Conservation (phyloP, 805 yeast genomes). For the Wickerhamomyces ciferrii region DNA sequence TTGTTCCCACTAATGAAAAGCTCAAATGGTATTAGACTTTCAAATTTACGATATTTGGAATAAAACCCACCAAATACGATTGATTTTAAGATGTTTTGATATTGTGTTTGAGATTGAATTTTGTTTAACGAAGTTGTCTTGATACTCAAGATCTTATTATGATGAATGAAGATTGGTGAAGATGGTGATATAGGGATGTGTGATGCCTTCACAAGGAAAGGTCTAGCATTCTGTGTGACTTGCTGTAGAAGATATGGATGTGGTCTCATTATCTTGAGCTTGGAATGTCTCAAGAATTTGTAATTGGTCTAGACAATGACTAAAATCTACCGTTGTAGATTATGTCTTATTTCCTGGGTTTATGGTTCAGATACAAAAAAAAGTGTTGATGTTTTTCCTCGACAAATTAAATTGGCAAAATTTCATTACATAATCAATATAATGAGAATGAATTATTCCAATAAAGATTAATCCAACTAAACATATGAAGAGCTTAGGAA, state of each 20-base stretch:
- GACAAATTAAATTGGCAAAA: no score
- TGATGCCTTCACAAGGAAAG: not conserved
- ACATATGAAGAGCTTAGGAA: no score
- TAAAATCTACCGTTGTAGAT: no score
- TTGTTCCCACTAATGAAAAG: constrained; percentile 31
- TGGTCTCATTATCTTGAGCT: not conserved
- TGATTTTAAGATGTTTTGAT: constrained; percentile 33
- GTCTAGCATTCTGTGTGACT: not conserved
- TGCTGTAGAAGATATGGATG: not conserved
- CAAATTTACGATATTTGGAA: constrained; percentile 40
- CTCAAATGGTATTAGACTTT: constrained; percentile 42
- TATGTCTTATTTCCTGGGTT: no score
- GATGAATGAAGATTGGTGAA: constrained; percentile 43
- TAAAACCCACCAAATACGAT: constrained; percentile 38
- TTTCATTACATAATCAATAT: not conserved
- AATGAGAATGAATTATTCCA: not conserved
- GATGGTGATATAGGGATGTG: constrained; percentile 55
- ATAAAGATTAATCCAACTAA: no score
- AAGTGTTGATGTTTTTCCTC: no score
- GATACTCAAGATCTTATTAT: constrained; percentile 45
- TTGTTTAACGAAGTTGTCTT: constrained; percentile 26
- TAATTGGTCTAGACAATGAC: no score
- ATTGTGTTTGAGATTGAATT: constrained; percentile 8
- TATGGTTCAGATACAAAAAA: no score
- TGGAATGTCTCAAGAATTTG: no score